phyloP scores from a whole-genome alignment of 495 filamentous ascomycete species.

The Talaromyces ruber region DNA sequence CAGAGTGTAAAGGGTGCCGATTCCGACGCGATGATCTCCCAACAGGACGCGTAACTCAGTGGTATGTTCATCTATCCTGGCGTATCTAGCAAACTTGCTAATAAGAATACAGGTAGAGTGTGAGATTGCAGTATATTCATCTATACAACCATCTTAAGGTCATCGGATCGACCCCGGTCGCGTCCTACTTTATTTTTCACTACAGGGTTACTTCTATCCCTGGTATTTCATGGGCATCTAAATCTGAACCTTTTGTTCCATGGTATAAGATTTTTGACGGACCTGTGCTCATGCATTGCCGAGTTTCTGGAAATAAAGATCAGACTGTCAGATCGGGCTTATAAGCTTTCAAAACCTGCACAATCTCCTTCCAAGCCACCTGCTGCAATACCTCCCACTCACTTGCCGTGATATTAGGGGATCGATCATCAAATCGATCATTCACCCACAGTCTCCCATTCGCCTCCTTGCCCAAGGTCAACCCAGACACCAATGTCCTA shows the following conservation, averaged over 20 bases:
- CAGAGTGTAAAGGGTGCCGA: too few relatives aligned
- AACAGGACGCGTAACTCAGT: background rate
- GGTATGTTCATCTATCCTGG: too few relatives aligned
- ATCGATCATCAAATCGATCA: constrained; percentile 1
- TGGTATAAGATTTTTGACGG: too few relatives aligned
- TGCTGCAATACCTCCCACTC: background rate
- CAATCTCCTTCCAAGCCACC: background rate
- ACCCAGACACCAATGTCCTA: constrained; percentile 22
- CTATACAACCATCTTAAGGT: background rate
- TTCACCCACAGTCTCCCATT: constrained; percentile 1
- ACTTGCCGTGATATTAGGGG: background rate
- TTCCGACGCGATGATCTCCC: too few relatives aligned
- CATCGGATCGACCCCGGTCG: background rate
- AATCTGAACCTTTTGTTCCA: too few relatives aligned
- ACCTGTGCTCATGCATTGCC: too few relatives aligned
- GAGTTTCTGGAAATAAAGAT: background rate
- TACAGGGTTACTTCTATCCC: too few relatives aligned
- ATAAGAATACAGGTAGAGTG: too few relatives aligned
- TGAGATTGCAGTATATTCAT: background rate
- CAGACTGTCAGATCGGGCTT: background rate
- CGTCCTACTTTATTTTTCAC: background rate
- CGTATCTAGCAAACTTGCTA: too few relatives aligned
- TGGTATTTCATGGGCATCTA: too few relatives aligned
- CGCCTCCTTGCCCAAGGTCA: constrained; percentile 15
- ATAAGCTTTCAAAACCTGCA: background rate